Evolutionary conservation across 2,329 filamentous ascomycete species (phyloP), one percentile per base, ranked within the genome.

Genomic region (Coniochaeta ligniaria): DNA sequence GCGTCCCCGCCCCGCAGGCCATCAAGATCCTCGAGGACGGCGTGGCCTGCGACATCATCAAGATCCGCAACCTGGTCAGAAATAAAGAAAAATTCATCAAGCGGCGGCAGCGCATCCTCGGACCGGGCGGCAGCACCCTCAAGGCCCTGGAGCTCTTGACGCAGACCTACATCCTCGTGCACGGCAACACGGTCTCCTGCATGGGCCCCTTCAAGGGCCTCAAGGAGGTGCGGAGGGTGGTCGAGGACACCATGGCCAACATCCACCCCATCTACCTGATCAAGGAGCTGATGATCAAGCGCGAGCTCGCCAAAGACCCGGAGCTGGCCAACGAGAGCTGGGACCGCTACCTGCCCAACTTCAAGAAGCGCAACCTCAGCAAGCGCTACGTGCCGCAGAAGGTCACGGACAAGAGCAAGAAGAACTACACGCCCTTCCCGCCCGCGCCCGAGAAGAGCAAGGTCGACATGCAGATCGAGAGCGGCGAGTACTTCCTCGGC

Each of bases 401-500:
- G 70, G 87, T 99, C 72, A 92, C 85, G 59, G 93, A 99, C 80
- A 99, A 99, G 83, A 76, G 80, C 72, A 96, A 94, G 84, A 98
- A 96, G 83, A 76, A 82, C 14, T 99, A 97, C 81, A 99, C 96
- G 66, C 94, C 95, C 11, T 99, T 99, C 87, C 95, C 95, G 57
- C 95, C 95, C 7, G 85, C 92, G 50, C 92, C 93, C 66, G 94
- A 99, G 82, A 96, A 96, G 90, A 97, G 93, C 85, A 99, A 98
- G 85, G 85, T 99, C 68, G 95, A 99, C 76, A 78, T 92, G 75
- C 94, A 99, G 83, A 96, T 99, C 79, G 95, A 99, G 81, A 93
- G 86, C 68, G 94, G 95, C 77, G 94, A 98, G 78, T 99, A 96
- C 78, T 98, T 98, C 75, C 76, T 99, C 71, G 88, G 88, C 71